These are phyloP conservation scores for Alnus glutinosa DNA, from an alignment of 306 rosid species.

Conservation along the genomic window DNA sequence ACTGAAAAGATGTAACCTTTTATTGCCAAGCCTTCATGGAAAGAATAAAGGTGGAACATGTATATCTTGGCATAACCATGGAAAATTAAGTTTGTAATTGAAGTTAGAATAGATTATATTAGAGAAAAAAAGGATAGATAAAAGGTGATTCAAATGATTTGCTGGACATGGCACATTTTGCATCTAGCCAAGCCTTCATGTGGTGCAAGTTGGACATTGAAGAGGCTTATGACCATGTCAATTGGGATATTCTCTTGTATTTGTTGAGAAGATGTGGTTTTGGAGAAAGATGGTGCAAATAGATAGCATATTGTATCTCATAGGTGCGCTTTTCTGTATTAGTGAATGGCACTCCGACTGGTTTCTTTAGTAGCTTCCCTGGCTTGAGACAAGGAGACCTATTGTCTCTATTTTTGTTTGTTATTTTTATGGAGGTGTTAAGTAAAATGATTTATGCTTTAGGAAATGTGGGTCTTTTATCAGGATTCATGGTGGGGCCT, in stretches of 20 bases:
- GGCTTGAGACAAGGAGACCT: not conserved
- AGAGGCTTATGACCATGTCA: not conserved
- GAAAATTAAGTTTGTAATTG: not conserved
- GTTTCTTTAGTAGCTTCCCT: no score
- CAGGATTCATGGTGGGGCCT: not conserved
- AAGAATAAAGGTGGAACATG: not conserved
- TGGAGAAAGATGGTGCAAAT: not conserved
- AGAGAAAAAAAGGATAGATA: no score
- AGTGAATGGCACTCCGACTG: not conserved
- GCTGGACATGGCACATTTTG: no score
- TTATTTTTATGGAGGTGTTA: not conserved
- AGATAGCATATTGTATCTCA: not conserved
- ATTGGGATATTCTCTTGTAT: no score
- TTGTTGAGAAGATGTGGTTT: not conserved
- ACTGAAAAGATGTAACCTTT: not conserved
- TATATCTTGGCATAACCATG: not conserved
- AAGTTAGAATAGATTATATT: not conserved
- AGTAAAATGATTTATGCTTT: not conserved
- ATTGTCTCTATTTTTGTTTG: no score
- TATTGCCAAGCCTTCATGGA: not conserved
- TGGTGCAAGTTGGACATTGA: not conserved
- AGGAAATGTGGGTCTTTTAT: not conserved
- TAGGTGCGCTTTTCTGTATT: not conserved
- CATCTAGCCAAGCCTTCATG: no score
- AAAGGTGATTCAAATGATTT: no score